These are phyloP conservation scores for Acanthamoeba comandoni DNA, from an alignment of 208 protist species.

Conservation along the genomic window DNA sequence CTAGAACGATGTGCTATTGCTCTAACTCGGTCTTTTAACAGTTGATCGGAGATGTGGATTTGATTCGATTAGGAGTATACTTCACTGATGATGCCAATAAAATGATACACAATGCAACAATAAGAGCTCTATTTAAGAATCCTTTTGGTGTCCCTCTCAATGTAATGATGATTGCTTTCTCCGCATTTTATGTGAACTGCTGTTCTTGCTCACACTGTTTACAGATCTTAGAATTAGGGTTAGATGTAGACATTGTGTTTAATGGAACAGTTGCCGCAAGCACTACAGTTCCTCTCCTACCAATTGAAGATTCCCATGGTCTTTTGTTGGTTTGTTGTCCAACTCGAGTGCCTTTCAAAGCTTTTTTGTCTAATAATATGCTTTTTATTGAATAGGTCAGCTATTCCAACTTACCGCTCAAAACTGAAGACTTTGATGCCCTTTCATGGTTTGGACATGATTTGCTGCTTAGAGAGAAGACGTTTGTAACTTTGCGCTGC, in stretches of 20 bases:
- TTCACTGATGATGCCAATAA: not conserved
- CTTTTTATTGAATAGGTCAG: not conserved
- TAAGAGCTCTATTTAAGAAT: slow-evolving; percentile 1
- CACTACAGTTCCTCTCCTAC: no score
- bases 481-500: not conserved
- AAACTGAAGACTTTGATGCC: not conserved
- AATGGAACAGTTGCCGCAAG: not conserved
- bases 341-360: not conserved
- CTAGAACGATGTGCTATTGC: not conserved
- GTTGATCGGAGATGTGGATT: not conserved
- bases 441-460: not conserved
- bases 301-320: slow-evolving; percentile 1
- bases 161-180: not conserved
- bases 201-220: not conserved
- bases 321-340: not conserved
- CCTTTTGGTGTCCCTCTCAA: slow-evolving; percentile 10
- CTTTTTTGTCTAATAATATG: not conserved
- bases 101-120: not conserved
- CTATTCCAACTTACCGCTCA: not conserved
- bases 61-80: slow-evolving; percentile 1
- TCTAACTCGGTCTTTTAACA: not conserved
- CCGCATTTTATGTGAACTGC: not conserved
- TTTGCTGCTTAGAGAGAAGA: not conserved
- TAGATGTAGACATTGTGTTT: not conserved
- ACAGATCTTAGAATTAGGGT: not conserved